A percentile compares a stretch with the other conserved stretches of the same genome.
Conservation (phyloP, 2,329 filamentous ascomycete species). For the Pseudocercospora eumusae region DNA sequence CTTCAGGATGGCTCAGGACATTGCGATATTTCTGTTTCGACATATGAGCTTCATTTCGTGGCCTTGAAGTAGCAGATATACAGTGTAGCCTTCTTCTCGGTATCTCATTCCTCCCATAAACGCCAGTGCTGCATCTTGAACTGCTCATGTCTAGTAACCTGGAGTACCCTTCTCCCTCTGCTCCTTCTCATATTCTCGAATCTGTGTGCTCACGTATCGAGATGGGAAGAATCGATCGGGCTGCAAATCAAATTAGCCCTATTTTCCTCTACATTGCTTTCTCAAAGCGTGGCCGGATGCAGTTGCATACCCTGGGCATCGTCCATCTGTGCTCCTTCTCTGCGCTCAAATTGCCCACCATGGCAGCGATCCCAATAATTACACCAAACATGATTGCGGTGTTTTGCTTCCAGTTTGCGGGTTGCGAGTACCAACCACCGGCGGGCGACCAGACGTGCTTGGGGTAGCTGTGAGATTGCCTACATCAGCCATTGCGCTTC, state of each 20-base stretch:
- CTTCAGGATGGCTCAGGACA: neutral
- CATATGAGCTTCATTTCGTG: slow-evolving; percentile 16
- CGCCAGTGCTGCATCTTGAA: neutral
- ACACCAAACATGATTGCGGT: slow-evolving; percentile 73
- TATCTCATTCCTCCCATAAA: slow-evolving; percentile 7
- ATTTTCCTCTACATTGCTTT: neutral
- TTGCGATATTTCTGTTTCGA: neutral
- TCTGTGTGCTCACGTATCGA: slow-evolving; percentile 75
- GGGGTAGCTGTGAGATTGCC: slow-evolving; percentile 33
- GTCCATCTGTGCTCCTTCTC: slow-evolving; percentile 70
- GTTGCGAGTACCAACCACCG: slow-evolving; percentile 96
- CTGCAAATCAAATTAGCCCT: slow-evolving; percentile 31
- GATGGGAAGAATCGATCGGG: slow-evolving; percentile 78
- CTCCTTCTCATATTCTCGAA: slow-evolving; percentile 65
- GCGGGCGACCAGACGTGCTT: slow-evolving; percentile 95
- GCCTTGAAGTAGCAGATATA: slow-evolving; percentile 15
- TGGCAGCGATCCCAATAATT: slow-evolving; percentile 66
- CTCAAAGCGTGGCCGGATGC: neutral
- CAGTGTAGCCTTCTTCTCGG: slow-evolving; percentile 5
- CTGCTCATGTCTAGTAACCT: slow-evolving; percentile 18
- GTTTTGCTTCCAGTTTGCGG: slow-evolving; percentile 92
- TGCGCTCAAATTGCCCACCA: slow-evolving; percentile 70
- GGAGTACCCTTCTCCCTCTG: slow-evolving; percentile 26
- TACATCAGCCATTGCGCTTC: slow-evolving; percentile 28
- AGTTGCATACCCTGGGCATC: slow-evolving; percentile 63